A percentile compares a stretch with the other conserved stretches of the same genome.
phyloP scores from a whole-genome alignment of 2,329 filamentous ascomycete species.

The Colletotrichum horii region DNA sequence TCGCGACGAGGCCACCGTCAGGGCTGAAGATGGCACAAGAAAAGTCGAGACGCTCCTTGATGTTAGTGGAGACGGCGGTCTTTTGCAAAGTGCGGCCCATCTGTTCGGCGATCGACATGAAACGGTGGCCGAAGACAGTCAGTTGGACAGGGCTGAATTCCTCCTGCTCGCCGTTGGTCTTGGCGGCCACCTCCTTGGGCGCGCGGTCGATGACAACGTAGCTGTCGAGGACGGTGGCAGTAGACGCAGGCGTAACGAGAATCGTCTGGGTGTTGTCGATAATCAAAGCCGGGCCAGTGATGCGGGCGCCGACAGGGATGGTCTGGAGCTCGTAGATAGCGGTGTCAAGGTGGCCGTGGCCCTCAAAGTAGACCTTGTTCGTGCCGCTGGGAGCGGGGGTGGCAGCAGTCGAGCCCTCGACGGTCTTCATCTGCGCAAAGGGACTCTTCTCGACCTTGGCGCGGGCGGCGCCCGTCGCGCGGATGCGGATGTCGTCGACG shows the following conservation, averaged over 20 bases:
- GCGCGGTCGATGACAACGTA: slow-evolving; percentile 40
- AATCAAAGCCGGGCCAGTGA: slow-evolving; percentile 71
- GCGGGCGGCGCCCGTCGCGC: slow-evolving; percentile 15
- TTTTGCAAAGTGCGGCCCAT: slow-evolving; percentile 81
- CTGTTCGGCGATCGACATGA: slow-evolving; percentile 84
- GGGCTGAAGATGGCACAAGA: slow-evolving; percentile 79
- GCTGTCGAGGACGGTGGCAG: slow-evolving; percentile 36
- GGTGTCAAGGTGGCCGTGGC: slow-evolving; percentile 10
- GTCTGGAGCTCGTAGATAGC: slow-evolving; percentile 11
- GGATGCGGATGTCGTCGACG: slow-evolving; percentile 24
- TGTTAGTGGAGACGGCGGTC: slow-evolving; percentile 77
- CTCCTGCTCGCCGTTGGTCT: slow-evolving; percentile 60
- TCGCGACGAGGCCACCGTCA: slow-evolving; percentile 74
- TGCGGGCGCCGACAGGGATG: slow-evolving; percentile 10
- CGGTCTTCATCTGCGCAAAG: slow-evolving; percentile 16
- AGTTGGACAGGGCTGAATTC: slow-evolving; percentile 75
- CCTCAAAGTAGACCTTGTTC: slow-evolving; percentile 33
- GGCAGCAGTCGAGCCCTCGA: slow-evolving; percentile 24
- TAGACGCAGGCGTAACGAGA: slow-evolving; percentile 59
- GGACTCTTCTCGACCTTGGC: slow-evolving; percentile 21
- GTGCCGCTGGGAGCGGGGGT: slow-evolving; percentile 75
- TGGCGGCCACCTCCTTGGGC: slow-evolving; percentile 46
- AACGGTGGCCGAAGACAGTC: slow-evolving; percentile 77
- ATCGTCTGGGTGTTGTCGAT: slow-evolving; percentile 78
- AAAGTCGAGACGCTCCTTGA: slow-evolving; percentile 81